Conservation (phyloP, 148 eudicot genomes). For the Rhododendron williamsianum region DNA sequence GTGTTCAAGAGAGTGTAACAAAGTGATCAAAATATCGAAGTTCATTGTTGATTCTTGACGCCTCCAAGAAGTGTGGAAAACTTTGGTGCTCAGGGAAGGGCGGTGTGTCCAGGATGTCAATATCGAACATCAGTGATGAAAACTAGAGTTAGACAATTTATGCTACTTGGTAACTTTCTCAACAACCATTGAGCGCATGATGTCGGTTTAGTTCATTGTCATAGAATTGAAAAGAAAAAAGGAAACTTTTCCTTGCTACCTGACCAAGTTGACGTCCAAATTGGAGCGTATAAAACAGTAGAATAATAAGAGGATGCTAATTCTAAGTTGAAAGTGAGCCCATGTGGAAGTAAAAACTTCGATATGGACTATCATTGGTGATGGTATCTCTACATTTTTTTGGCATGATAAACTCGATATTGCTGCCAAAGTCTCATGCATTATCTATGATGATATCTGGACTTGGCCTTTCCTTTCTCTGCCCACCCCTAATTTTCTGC, state of each 20-base stretch:
- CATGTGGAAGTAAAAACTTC: not conserved
- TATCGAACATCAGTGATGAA: not conserved
- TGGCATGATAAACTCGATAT: too few relatives aligned
- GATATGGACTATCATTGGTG: not conserved
- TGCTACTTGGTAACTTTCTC: not conserved
- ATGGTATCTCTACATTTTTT: too few relatives aligned
- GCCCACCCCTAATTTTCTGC: too few relatives aligned
- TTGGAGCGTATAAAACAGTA: not conserved
- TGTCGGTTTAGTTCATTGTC: not conserved
- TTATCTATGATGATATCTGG: too few relatives aligned
- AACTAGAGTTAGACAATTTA: not conserved
- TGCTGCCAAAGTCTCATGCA: too few relatives aligned
- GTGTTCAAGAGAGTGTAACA: not conserved
- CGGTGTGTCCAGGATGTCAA: not conserved
- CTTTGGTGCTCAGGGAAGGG: not conserved
- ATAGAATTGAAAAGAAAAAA: not conserved
- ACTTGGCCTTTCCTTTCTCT: too few relatives aligned
- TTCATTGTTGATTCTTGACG: not conserved
- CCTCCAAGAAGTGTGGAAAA: not conserved
- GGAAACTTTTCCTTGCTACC: not conserved
- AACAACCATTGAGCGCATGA: not conserved
- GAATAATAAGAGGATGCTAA: not conserved
- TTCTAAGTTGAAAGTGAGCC: not conserved
- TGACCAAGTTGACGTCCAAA: not conserved
- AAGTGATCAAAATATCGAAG: not conserved